phyloP scores from a whole-genome alignment of 345 rosid genomes.

The Raphanus raphanistrum region DNA sequence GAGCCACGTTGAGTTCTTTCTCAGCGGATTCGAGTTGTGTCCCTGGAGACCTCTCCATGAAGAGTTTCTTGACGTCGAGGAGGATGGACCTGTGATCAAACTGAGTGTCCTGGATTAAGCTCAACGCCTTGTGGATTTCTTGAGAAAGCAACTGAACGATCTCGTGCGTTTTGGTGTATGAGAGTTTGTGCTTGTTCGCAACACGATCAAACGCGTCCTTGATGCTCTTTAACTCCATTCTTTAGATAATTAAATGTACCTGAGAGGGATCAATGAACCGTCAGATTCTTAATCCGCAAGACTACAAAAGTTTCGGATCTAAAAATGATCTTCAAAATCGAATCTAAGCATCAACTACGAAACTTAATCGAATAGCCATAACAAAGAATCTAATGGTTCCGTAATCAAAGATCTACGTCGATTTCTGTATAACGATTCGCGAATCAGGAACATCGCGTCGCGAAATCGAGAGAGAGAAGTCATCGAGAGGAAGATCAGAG shows the following conservation, averaged over 20 bases:
- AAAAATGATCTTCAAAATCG: not conserved
- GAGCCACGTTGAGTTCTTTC: constrained; percentile 63
- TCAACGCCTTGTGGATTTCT: constrained; percentile 55
- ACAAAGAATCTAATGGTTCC: not conserved
- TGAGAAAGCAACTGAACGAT: constrained; percentile 49
- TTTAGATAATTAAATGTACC: not conserved
- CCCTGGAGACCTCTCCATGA: constrained; percentile 48
- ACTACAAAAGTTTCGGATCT: not conserved
- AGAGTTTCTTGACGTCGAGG: constrained; percentile 47
- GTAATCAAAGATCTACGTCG: not conserved
- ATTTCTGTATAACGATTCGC: not conserved
- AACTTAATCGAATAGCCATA: not conserved
- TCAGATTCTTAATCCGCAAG: too few relatives aligned
- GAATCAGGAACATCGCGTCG: not conserved
- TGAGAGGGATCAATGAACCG: too few relatives aligned
- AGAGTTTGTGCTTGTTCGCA: constrained; percentile 67
- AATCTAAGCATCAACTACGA: not conserved
- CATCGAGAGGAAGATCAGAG: not conserved
- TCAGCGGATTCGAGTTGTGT: constrained; percentile 56
- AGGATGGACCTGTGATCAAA: constrained; percentile 44
- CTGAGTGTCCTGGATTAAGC: constrained; percentile 28
- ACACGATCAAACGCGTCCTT: constrained; percentile 83
- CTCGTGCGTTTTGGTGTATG: constrained; percentile 55
- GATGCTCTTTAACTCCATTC: constrained; percentile 72
- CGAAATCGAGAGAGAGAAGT: not conserved